Base-by-base conservation (phyloP, 148 eudicot genomes). In the Rhododendron ovatum region DNA sequence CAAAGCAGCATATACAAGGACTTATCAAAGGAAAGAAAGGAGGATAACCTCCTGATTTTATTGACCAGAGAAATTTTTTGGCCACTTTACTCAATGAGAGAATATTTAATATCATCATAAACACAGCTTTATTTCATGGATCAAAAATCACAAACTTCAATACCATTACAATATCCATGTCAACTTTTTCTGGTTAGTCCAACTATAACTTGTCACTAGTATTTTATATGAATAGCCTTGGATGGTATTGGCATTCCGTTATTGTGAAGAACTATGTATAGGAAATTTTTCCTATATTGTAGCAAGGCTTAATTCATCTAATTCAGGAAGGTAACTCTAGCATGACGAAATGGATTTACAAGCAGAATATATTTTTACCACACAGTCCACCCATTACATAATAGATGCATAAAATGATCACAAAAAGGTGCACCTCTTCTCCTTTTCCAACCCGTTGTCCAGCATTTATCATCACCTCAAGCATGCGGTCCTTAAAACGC, bases 401-500 rank as follows among this genome's bases (percentile, higher is more conserved):
- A 51, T 17, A 41, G 15, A 47, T 63, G 7, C 18, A 85, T 61
- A 51, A 43, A 85, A 77, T 48, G 26, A 67, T 81, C 33, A 61
- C 39, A 81, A 83, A 51, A 87, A n/a, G 47, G 76, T 80, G 61
- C 92, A 95, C 99, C 98, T 95, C 99, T 85, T 98, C 99, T 87
- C 99, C 99, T 87, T 91, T 94, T 84, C 84, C 91, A 75, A 95
- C 93, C 86, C 67, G 86, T 86, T 92, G 96, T 78, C 99, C 98
- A 80, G 99, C 96, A 93, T 98, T 95, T 85, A 94, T 94, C 99
- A 98, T 93, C 87, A 98, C 99, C 91, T 95, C 99, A 87, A 98
- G 95, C 99, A 98, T 95, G 80, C 98, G 93, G 79, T 98, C 99
- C 91, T 90, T 98, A 87, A 91, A 98, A 82, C 99, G 99, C 99